These are phyloP conservation scores for Pseudogymnoascus sp. DNA, from an alignment of 2,329 filamentous ascomycete genomes.

Conservation along the genomic window DNA sequence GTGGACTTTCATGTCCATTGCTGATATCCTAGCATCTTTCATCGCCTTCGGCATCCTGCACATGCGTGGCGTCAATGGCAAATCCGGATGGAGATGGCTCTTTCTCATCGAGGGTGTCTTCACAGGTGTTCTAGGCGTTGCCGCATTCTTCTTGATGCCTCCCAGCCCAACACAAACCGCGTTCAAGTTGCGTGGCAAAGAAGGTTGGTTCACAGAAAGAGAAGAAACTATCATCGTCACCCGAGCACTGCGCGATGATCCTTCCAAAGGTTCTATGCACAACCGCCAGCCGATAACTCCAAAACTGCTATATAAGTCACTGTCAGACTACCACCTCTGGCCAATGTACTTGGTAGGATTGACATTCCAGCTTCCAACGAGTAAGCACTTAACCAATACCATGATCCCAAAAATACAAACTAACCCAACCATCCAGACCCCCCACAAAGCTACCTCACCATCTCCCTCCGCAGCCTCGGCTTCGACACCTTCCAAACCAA, in stretches of 20 bases:
- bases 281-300: constrained; percentile 42
- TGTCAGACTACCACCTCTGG: constrained; percentile 47
- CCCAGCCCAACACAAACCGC: constrained; percentile 26
- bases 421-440: constrained; percentile 21
- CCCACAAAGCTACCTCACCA: constrained; percentile 48
- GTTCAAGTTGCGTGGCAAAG: constrained; percentile 48
- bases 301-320: constrained; percentile 36
- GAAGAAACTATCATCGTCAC: constrained; percentile 58
- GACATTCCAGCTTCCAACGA: constrained; percentile 44
- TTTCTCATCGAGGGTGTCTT: constrained; percentile 21
- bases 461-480: constrained; percentile 48
- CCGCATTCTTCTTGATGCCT: constrained; percentile 21
- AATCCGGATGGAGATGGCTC: constrained; percentile 35
- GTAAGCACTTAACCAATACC: not conserved
- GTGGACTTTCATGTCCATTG: constrained; percentile 19
- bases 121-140: constrained; percentile 21
- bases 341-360: constrained; percentile 37
- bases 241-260: constrained; percentile 44
- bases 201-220: constrained; percentile 54
- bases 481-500: constrained; percentile 56
- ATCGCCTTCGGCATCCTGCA: constrained; percentile 23
- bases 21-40: constrained; percentile 20
- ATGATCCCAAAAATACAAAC: not conserved
- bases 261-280: constrained; percentile 40
- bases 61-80: constrained; percentile 18